A percentile compares a stretch with the other conserved stretches of the same genome.
Conservation (phyloP, 1,139 yeast genomes). For the Arxiozyma slooffiae region DNA sequence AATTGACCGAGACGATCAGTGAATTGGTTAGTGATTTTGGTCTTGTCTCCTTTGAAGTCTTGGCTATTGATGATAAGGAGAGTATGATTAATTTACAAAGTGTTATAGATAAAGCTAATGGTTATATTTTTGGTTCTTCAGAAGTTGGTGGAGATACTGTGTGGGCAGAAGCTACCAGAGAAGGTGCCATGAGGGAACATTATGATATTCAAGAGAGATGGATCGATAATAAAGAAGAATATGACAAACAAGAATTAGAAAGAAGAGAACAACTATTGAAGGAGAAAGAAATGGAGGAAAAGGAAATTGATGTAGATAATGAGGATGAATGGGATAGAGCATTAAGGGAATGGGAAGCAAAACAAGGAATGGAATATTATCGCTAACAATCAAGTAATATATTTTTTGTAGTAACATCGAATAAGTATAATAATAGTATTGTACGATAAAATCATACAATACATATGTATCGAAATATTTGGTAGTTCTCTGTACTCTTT, state of each 20-base stretch:
- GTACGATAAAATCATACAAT: too few relatives aligned
- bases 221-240: slow-evolving; percentile 74
- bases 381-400: slow-evolving; percentile 12
- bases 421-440: background rate
- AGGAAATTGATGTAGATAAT: slow-evolving; percentile 46
- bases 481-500: too few relatives aligned
- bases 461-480: background rate
- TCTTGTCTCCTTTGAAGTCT: slow-evolving; percentile 77
- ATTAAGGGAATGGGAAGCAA: slow-evolving; percentile 52
- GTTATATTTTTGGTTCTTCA: slow-evolving; percentile 83
- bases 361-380: slow-evolving; percentile 22
- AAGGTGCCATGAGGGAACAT: slow-evolving; percentile 42
- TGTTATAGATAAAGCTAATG: slow-evolving; percentile 80
- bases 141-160: slow-evolving; percentile 93
- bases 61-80: slow-evolving; percentile 82
- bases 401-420: background rate
- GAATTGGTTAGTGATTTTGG: slow-evolving; percentile 83
- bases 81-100: slow-evolving; percentile 78
- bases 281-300: slow-evolving; percentile 32
- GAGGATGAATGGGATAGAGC: slow-evolving; percentile 58
- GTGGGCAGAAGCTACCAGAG: slow-evolving; percentile 92
- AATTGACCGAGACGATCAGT: slow-evolving; percentile 67
- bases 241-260: slow-evolving; percentile 56
- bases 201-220: slow-evolving; percentile 90
- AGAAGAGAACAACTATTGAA: slow-evolving; percentile 31